phyloP scores from a whole-genome alignment of 345 rosid genomes.

The Salix koriyanagi region DNA sequence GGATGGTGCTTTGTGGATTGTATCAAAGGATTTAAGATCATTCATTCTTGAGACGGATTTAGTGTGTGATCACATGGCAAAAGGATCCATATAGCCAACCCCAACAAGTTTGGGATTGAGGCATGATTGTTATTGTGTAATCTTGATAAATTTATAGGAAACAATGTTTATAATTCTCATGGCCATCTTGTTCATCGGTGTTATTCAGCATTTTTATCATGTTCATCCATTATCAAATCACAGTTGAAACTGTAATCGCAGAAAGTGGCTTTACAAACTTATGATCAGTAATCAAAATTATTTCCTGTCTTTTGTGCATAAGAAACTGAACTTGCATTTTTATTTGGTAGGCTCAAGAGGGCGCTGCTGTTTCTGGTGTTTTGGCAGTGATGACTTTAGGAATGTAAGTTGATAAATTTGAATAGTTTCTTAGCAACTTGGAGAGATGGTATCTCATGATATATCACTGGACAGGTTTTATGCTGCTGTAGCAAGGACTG shows the following conservation, averaged over 20 bases:
- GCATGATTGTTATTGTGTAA: background rate
- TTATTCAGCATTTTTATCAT: background rate
- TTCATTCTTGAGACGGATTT: background rate
- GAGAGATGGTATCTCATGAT: constrained; percentile 11
- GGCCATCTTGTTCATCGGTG: background rate
- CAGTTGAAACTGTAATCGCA: background rate
- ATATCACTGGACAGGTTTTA: constrained; percentile 61
- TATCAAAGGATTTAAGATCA: background rate
- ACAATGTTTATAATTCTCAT: background rate
- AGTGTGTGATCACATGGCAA: background rate
- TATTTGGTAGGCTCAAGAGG: constrained; percentile 80
- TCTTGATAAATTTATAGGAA: background rate
- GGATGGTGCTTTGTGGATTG: background rate
- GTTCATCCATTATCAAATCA: background rate
- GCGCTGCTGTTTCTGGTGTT: constrained; percentile 82
- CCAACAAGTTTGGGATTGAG: background rate
- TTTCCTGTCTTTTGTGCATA: background rate
- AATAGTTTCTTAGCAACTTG: constrained; percentile 11
- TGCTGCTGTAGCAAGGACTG: constrained; percentile 84
- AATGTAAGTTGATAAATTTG: constrained; percentile 57
- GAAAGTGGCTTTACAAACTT: background rate
- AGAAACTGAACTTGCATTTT: constrained; percentile 14
- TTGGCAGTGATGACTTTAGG: constrained; percentile 96
- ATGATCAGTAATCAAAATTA: background rate
- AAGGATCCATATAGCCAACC: background rate